These are phyloP conservation scores for Trametes versicolor DNA, from an alignment of 1,284 basidiomycete genomes.

Conservation along the genomic window DNA sequence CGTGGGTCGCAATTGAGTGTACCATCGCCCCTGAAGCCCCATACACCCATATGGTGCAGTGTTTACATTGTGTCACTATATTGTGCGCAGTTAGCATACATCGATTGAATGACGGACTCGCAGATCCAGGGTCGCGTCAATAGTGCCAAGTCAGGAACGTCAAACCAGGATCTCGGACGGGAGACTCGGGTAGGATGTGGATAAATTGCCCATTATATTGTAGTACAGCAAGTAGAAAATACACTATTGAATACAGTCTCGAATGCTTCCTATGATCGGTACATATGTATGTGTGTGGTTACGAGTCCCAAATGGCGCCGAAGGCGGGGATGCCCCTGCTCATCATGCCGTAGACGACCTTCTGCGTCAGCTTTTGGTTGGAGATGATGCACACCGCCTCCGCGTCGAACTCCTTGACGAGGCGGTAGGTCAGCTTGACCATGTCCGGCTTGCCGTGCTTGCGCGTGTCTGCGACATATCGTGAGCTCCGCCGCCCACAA, in stretches of 20 bases:
- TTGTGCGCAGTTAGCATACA: too few relatives aligned
- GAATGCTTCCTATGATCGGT: background rate
- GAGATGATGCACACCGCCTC: slow-evolving; percentile 71
- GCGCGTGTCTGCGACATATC: slow-evolving; percentile 56
- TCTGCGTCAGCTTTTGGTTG: slow-evolving; percentile 67
- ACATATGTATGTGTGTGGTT: slow-evolving; percentile 1
- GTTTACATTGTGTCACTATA: too few relatives aligned
- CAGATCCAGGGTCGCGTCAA: too few relatives aligned
- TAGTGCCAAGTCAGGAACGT: too few relatives aligned
- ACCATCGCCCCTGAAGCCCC: too few relatives aligned
- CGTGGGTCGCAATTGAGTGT: too few relatives aligned
- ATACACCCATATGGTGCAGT: too few relatives aligned
- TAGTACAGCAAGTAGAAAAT: background rate
- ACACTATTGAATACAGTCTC: background rate
- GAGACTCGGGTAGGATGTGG: too few relatives aligned
- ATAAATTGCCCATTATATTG: too few relatives aligned
- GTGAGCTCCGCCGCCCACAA: slow-evolving; percentile 3
- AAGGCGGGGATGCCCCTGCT: slow-evolving; percentile 69
- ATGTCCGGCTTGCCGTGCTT: slow-evolving; percentile 69
- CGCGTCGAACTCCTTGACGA: slow-evolving; percentile 67
- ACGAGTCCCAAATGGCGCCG: slow-evolving; percentile 66
- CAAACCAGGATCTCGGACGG: too few relatives aligned
- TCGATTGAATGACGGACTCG: too few relatives aligned
- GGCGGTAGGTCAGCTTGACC: slow-evolving; percentile 65
- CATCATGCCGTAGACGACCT: slow-evolving; percentile 69